Base-by-base conservation (phyloP, 352 stramenopile genomes). In the Phytophthora foliorum region DNA sequence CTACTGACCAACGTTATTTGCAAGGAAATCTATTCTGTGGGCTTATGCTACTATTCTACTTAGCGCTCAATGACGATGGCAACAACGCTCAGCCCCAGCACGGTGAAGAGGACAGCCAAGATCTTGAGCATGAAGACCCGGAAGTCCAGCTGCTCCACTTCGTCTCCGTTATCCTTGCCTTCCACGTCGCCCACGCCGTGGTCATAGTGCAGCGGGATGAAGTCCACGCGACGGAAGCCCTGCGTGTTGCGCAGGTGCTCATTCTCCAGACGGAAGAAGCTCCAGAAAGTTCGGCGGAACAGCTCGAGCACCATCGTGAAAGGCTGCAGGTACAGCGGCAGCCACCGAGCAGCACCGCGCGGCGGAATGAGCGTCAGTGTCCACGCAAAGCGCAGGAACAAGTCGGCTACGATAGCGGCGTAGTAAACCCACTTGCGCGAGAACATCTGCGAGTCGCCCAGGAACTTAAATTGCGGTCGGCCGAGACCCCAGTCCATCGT, bases 401-500 rank as follows among this genome's bases (percentile, higher is more conserved):
- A 65, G 50, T 96, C 88, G 22, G 76, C 77, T 27, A 92, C 61
- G n/a, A 96, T 92, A 0, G 86, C 89, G 2, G 80, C 79, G 51
- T 93, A 92, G 69, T 96, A 96, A 46, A 93, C 68, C 83, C 85
- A 93, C 22, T 87, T 77, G 46, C 84, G 82, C 14, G 84, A 86
- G 52, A 93, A 96, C 89, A 96, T 96, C 60, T 96, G 89, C 14
- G 85, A 89, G 51, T 94, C 77, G 24, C 85, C 89, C 13, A 91
- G 73, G 48, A 92, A 90, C 52, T 93, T 89, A 66, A 78, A 86
- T 64, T 93, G 79, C n/a, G 87, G 85, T 1, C 84, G 84, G 21
- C 86, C 85, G 11, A 96, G 86, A 0, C 89, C 89, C 89, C 89
- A 96, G 60, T 96, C 88, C 88, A 96, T 96, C 42, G 79, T 93